Evolutionary conservation across 805 yeast genomes (phyloP).

Genomic region (Candida taoyuanica): DNA sequence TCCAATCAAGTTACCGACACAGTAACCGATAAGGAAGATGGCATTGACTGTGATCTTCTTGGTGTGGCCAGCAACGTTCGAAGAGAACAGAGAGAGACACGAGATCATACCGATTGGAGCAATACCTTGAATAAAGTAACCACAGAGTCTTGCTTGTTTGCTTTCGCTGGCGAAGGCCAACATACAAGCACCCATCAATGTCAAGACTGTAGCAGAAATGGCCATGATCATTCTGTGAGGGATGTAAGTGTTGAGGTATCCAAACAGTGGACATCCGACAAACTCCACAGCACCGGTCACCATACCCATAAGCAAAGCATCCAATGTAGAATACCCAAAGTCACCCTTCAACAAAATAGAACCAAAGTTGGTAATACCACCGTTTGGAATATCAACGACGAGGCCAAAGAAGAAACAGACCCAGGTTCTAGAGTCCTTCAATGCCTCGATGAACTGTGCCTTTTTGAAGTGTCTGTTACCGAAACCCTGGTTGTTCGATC

Average conservation of each 20-base stretch:
- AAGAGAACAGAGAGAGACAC: constrained; percentile 17
- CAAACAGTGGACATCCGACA: constrained; percentile 12
- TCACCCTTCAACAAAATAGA: constrained; percentile 13
- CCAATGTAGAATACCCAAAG: constrained; percentile 30
- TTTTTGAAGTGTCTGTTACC: constrained; percentile 51
- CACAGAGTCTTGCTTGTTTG: constrained; percentile 27
- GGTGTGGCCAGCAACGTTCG: constrained; percentile 22
- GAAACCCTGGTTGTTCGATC: constrained; percentile 52
- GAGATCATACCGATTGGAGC: constrained; percentile 10
- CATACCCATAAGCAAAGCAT: constrained; percentile 32
- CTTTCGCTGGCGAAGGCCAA: constrained; percentile 32
- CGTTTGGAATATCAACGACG: constrained; percentile 44
- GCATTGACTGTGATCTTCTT: constrained; percentile 16
- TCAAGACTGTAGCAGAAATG: neutral
- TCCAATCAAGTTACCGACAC: constrained; percentile 43
- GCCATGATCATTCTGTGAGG: constrained; percentile 9
- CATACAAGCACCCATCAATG: constrained; percentile 19
- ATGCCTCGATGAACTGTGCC: constrained; percentile 48
- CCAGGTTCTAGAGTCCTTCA: constrained; percentile 47
- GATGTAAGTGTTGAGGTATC: constrained; percentile 1
- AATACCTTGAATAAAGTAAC: constrained; percentile 24
- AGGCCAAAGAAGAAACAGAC: constrained; percentile 37
- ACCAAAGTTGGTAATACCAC: constrained; percentile 34
- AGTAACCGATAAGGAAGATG: constrained; percentile 15
- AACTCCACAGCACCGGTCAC: constrained; percentile 16